These are phyloP conservation scores for Phytopythium delawarense DNA, from an alignment of 352 stramenopile species.

Conservation along the genomic window DNA sequence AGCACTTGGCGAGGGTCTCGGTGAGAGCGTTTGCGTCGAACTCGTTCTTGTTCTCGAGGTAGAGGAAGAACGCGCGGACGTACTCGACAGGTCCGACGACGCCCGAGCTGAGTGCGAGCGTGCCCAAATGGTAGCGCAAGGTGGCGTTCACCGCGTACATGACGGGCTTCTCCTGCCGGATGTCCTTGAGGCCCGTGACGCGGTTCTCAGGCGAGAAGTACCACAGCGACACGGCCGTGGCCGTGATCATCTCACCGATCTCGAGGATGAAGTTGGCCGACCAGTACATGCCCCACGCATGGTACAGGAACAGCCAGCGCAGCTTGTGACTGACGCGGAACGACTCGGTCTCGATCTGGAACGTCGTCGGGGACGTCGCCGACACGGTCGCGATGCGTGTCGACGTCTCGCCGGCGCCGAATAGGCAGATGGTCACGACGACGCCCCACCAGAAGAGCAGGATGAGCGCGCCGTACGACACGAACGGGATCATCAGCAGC, in stretches of 20 bases:
- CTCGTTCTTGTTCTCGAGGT: conserved; percentile 82
- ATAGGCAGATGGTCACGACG: conserved; percentile 70
- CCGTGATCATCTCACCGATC: conserved; percentile 73
- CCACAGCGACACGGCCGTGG: conserved; percentile 67
- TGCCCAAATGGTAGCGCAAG: conserved; percentile 69
- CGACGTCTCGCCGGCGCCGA: conserved; percentile 58
- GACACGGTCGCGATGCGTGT: conserved; percentile 56
- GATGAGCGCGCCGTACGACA: conserved; percentile 59
- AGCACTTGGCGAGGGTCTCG: conserved; percentile 48
- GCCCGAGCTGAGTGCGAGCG: conserved; percentile 57
- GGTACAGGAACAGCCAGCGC: conserved; percentile 75
- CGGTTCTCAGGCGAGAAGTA: conserved; percentile 72
- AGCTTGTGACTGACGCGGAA: conserved; percentile 63
- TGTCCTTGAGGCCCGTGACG: conserved; percentile 51
- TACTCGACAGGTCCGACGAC: conserved; percentile 57
- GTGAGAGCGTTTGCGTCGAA: conserved; percentile 62
- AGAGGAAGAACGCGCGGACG: conserved; percentile 73
- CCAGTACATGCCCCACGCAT: conserved; percentile 82
- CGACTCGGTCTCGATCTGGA: conserved; percentile 63
- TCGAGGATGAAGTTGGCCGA: conserved; percentile 58
- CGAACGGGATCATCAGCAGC: conserved; percentile 64
- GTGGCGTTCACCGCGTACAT: conserved; percentile 61
- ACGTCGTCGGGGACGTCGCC: conserved; percentile 32
- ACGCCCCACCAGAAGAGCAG: conserved; percentile 72
- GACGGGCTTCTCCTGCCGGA: conserved; percentile 50